Conservation (phyloP, 225 moss, liverwort and hornwort species). For the Climacium dendroides region DNA sequence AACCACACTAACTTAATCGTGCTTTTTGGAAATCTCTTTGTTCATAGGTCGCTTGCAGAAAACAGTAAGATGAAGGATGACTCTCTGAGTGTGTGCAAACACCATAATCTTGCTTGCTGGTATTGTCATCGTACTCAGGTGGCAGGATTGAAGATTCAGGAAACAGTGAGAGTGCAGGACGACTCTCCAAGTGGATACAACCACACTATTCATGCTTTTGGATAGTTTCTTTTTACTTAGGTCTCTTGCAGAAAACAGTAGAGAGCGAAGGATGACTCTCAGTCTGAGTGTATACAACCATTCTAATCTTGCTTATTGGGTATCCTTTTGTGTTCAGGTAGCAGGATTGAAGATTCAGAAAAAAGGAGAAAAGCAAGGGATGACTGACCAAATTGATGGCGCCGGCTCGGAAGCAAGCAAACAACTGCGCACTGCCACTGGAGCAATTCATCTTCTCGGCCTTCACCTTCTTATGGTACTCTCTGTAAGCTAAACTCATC, state of each 20-base stretch:
- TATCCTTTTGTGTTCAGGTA: not conserved
- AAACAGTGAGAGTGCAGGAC: not conserved
- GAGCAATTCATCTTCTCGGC: constrained; percentile 4
- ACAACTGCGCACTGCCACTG: constrained; percentile 11
- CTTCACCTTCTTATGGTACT: not conserved
- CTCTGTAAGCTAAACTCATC: not conserved
- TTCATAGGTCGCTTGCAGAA: not conserved
- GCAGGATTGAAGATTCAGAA: not conserved
- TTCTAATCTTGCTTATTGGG: not conserved
- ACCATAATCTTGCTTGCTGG: not conserved
- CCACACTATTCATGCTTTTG: not conserved
- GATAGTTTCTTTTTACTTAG: not conserved
- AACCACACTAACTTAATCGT: not conserved
- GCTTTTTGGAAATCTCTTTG: not conserved
- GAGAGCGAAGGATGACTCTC: not conserved
- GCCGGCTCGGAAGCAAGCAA: constrained; percentile 40
- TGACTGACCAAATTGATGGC: constrained; percentile 33
- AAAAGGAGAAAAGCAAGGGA: not conserved
- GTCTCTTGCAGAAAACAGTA: not conserved
- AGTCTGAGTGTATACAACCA: not conserved
- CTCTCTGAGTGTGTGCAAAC: not conserved
- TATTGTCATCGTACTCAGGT: not conserved
- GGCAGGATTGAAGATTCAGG: not conserved
- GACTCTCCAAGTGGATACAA: not conserved
- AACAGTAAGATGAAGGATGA: too few relatives aligned